Evolutionary conservation across 2,329 filamentous ascomycete species (phyloP), one percentile per base, ranked within the genome.

Genomic region (Calonectria pseudoreteaudii): DNA sequence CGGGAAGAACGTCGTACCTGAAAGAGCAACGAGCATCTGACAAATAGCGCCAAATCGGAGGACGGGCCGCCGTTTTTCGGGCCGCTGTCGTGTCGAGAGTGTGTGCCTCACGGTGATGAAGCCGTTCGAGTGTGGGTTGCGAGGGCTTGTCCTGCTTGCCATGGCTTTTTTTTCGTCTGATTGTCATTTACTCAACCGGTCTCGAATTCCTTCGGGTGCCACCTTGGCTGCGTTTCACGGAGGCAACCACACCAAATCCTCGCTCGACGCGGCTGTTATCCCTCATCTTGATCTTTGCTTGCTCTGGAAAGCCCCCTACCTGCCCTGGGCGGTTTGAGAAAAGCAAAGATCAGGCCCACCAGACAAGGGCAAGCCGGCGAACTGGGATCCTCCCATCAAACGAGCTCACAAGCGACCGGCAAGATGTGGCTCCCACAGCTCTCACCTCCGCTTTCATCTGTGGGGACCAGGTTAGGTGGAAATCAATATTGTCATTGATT

Each of bases 261-360:
- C 75, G 76, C 78, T 76, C 69, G n/a, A 44, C 74, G 72, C 75
- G 72, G 75, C 69, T 77, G 66, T 70, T 72, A 70, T 47, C 62
- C 56, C 68, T 28, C 71, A 70, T 65, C 69, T 53, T n/a, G 26
- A 28, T 38, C 5, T 72, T 18, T 74, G 75, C 65, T 75, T 75
- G 62, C 66, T 73, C 14, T 67, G 62, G 64, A 50, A 44, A 36
- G 38, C 38, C n/a, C 47, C n/a, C 52, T 28, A 31, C 41, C 50
- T 72, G 71, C 73, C 72, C 69, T 66, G 60, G 38, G 68, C 38
- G 71, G 56, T 50, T 28, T 34, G 64, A 56, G 70, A 74, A 72
- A 79, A 75, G 71, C 69, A 75, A 73, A 56, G 58, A 36, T 49
- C 53, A 66, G 30, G 66, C 56, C 49, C n/a, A 31, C 53, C 23